These are phyloP conservation scores for Nicotiana paniculata DNA, from an alignment of 257 asterid genomes.

Conservation along the genomic window DNA sequence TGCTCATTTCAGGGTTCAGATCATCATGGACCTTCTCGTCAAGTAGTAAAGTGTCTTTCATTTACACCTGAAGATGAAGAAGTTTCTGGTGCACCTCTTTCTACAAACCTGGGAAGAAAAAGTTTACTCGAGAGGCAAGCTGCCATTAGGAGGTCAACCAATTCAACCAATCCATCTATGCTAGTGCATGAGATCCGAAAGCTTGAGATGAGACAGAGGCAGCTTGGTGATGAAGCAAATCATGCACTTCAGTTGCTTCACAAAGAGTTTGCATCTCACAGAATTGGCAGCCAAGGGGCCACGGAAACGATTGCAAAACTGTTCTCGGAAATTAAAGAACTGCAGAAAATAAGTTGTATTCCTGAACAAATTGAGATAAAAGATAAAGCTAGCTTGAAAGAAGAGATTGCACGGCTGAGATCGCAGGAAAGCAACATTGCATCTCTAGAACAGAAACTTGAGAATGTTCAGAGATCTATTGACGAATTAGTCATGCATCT, in stretches of 20 bases:
- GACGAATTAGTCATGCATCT: constrained; percentile 52
- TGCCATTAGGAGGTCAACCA: constrained; percentile 27
- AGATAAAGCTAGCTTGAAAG: constrained; percentile 65
- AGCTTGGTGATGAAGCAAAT: constrained; percentile 93
- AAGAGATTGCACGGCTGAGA: constrained; percentile 81
- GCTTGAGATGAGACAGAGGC: constrained; percentile 78
- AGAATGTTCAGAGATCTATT: constrained; percentile 76
- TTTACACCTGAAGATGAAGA: constrained; percentile 39
- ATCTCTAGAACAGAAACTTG: constrained; percentile 72
- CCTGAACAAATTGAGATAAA: constrained; percentile 45
- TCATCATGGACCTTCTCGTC: constrained; percentile 58
- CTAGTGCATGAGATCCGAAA: constrained; percentile 80
- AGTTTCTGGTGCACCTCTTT: constrained; percentile 23
- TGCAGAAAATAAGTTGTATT: constrained; percentile 42
- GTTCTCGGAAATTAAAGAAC: constrained; percentile 71
- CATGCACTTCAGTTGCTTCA: constrained; percentile 89
- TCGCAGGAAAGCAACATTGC: constrained; percentile 63
- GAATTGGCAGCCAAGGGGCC: constrained; percentile 58
- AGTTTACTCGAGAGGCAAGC: constrained; percentile 37
- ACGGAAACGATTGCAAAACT: constrained; percentile 69
- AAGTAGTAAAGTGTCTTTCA: constrained; percentile 68
- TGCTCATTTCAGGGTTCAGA: constrained; percentile 53
- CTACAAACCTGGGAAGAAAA: constrained; percentile 28
- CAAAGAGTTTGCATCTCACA: constrained; percentile 82
- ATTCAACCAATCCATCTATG: constrained; percentile 45